A percentile compares a stretch with the other conserved stretches of the same genome.
Conservation (phyloP, 495 filamentous ascomycete species). For the Zalerion maritima region DNA sequence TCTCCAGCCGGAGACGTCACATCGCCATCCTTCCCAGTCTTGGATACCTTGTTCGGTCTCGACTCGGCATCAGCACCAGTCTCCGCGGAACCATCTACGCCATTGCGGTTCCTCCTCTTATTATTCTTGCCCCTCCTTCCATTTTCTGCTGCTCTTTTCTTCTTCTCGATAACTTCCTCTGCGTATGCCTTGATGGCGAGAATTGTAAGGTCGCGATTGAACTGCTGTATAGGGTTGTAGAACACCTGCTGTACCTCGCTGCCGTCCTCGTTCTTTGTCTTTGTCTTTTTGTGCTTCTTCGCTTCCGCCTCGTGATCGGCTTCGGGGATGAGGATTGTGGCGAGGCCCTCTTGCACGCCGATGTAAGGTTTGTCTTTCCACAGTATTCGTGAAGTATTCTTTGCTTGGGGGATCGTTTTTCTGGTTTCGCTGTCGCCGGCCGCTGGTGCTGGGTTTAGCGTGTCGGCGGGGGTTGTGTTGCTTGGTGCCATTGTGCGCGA, state of each 20-base stretch:
- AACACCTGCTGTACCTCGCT: conserved; percentile 64
- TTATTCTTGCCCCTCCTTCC: too few species aligned
- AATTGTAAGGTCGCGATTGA: conserved; percentile 90
- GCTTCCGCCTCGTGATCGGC: conserved; percentile 14
- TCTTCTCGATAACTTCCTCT: conserved; percentile 46
- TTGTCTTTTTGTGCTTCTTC: conserved; percentile 7
- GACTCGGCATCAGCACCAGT: not conserved
- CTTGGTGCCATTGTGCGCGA: conserved; percentile 17
- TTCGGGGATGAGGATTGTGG: conserved; percentile 29
- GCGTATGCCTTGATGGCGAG: conserved; percentile 77
- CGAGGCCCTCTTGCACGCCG: conserved; percentile 30
- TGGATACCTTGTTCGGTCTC: not conserved
- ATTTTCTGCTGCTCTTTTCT: conserved; percentile 15
- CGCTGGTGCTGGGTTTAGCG: too few species aligned
- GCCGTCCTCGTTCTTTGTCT: conserved; percentile 11
- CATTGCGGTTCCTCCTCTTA: too few species aligned
- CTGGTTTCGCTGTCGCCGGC: conserved; percentile 17
- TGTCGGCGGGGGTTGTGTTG: conserved; percentile 9
- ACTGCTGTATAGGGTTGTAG: conserved; percentile 98
- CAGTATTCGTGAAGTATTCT: too few species aligned
- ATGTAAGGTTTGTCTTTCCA: conserved; percentile 26
- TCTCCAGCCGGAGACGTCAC: conserved; percentile 2
- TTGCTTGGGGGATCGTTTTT: conserved; percentile 13
- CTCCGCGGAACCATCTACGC: too few species aligned
- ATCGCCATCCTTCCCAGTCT: conserved; percentile 13